phyloP scores from a whole-genome alignment of 768 basidiomycete genomes.

The Leccinum variicolor region DNA sequence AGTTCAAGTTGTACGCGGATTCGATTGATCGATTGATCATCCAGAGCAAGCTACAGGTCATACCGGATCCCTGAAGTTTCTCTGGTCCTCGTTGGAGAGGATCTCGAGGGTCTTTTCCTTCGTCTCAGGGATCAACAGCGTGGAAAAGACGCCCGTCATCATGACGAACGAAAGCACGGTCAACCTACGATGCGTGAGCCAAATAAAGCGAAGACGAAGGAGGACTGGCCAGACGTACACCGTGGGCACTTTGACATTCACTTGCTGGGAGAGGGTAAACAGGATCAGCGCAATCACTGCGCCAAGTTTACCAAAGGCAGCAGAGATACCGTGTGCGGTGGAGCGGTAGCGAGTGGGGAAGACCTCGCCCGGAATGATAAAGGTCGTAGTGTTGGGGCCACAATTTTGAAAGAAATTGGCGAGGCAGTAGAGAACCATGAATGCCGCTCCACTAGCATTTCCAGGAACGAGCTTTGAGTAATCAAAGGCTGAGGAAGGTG shows the following conservation, averaged over 20 bases:
- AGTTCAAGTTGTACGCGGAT: background rate
- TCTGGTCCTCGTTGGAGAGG: slow-evolving; percentile 53
- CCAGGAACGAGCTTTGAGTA: slow-evolving; percentile 44
- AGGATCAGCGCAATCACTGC: slow-evolving; percentile 70
- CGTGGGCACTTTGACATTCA: background rate
- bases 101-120: slow-evolving; percentile 59
- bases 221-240: background rate
- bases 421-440: slow-evolving; percentile 76
- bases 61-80: background rate
- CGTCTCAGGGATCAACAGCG: slow-evolving; percentile 73
- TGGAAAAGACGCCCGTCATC: slow-evolving; percentile 77
- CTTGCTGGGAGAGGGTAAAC: background rate
- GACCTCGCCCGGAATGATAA: slow-evolving; percentile 72
- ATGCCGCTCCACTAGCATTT: slow-evolving; percentile 41
- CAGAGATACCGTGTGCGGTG: slow-evolving; percentile 77
- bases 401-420: slow-evolving; percentile 88
- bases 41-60: background rate
- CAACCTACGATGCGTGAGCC: slow-evolving; percentile 25
- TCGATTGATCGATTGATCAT: background rate
- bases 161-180: slow-evolving; percentile 79
- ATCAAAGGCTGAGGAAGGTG: slow-evolving; percentile 49
- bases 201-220: background rate
- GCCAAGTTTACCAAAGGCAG: slow-evolving; percentile 77
- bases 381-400: slow-evolving; percentile 75
- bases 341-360: slow-evolving; percentile 87